Base-by-base conservation (phyloP, 805 yeast species). In the Gaillardinia entomophila region DNA sequence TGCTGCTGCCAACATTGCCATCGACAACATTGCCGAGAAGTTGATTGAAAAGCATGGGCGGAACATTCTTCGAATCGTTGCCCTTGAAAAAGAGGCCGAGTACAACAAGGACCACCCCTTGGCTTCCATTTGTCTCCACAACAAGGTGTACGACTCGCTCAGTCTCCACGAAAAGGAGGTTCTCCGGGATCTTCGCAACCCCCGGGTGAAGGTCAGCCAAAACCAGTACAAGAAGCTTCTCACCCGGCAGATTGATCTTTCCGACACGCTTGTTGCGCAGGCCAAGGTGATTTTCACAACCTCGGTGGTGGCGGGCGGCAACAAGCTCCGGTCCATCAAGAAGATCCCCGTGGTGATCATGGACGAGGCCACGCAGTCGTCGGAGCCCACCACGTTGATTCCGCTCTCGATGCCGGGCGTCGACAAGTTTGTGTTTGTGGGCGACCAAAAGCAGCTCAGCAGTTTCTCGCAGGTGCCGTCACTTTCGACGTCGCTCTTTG, bases 361-460 rank as follows among this genome's bases (percentile, higher is more conserved):
- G 82, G 89, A 82, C 60, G 89, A 82, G 57, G 73, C 85, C 3
- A 81, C 88, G 0, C 88, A 81, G 45, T 78, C 88, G 0, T 76
- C 86, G 0, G 90, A 82, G 42, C 82, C 87, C 5, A 65, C 77
- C 1, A 76, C 86, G 0, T 61, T 82, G 41, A 82, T 82, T 35
- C 88, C 89, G 8, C 57, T 82, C 38, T 77, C 84, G 5, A 71
- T 80, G 66, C 72, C 77, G 3, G 83, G 82, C 12, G 77, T 80
- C 31, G 73, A 73, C 33, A 78, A 74, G 45, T 76, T 81, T 51
- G 75, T 80, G 2, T 75, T 82, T 48, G 88, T 77, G 24, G 89
- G 88, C 40, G 90, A 82, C 55, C 84, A 81, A 44, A 79, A 75
- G 38, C 90, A 82, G 53, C 64, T 82, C 60, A 75, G 83, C 50